Evolutionary conservation across 2,329 filamentous ascomycete species (phyloP), one percentile per base, ranked within the genome.

Genomic region (Colletotrichum sp.): DNA sequence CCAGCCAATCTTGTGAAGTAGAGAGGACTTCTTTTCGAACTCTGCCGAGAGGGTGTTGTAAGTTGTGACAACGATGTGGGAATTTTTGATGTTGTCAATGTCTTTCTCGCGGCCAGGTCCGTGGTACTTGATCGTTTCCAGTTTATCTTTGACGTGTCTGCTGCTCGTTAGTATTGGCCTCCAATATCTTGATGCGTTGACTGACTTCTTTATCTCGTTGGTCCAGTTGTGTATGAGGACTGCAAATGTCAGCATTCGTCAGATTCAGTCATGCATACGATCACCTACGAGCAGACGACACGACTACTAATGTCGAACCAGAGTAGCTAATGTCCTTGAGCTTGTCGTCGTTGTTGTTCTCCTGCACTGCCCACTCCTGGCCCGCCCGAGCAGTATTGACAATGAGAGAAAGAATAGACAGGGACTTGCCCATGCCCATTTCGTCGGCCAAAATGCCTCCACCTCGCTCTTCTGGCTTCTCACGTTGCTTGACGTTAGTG

Each of bases 401-500:
- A 24, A 91, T 84, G 1, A 91, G 80, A 1, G 89, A 87, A 12
- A 92, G 83, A 1, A 89, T 86, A 3, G 88, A 88, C 8, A 91
- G 82, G 0, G 90, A 88, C 78, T 92, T 92, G 1, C 91, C 91
- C 83, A 92, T 86, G 0, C 91, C 91, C 90, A 92, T 92, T 73
- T 92, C 90, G 78, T 92, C 90, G 0, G 90, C 90, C 3, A 92
- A 78, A n/a, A 92, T 88, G 0, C 89, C 89, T 2, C 84, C 84
- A 0, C 83, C 84, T 30, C 67, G 82, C 71, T 86, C 83, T 4
- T 83, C 80, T 0, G 82, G 83, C 1, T 6, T 75, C 2, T 76
- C 69, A 1, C 32, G 21, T 2, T 73, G 48, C 83, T 87, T 81
- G 1, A 77, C 79, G 16, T 82, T 84, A 6, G 86, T 88, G 71